Percentiles rank a stretch among this genome's conserved stretches.
Evolutionary conservation across 495 filamentous ascomycete species (phyloP).

Genomic region (Bathelium albidoporum): DNA sequence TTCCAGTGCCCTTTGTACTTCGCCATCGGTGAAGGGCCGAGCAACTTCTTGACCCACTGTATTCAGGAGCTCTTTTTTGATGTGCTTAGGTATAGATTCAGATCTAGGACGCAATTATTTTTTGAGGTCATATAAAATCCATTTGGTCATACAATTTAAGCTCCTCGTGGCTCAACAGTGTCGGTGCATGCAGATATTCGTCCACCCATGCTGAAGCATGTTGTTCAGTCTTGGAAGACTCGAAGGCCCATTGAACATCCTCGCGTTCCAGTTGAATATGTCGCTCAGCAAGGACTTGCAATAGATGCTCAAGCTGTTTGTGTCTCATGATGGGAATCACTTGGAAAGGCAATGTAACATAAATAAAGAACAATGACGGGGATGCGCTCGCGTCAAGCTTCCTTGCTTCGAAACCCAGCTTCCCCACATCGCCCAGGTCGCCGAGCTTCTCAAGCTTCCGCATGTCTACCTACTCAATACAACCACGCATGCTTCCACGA

Average conservation of each 20-base stretch:
- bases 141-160: conserved; percentile 25
- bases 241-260: conserved; percentile 27
- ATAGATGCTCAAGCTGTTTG: conserved; percentile 18
- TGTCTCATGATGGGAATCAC: too few relatives aligned
- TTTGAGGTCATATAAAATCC: conserved; percentile 8
- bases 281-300: conserved; percentile 28
- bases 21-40: conserved; percentile 23
- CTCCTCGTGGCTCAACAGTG: conserved; percentile 29
- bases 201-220: conserved; percentile 23
- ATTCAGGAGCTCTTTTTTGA: not conserved
- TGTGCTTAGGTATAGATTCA: not conserved
- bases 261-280: conserved; percentile 22
- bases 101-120: conserved; percentile 10
- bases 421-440: not conserved
- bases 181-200: conserved; percentile 23
- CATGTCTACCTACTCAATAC: not conserved
- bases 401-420: not conserved
- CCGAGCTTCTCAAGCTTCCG: too few relatives aligned
- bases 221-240: conserved; percentile 19
- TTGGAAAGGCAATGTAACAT: too few relatives aligned
- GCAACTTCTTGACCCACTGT: conserved; percentile 10
- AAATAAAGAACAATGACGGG: not conserved
- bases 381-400: not conserved
- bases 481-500: not conserved
- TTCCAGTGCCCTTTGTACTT: conserved; percentile 24